Percentiles rank a stretch among this genome's conserved stretches.
Evolutionary conservation across 495 filamentous ascomycete species (phyloP).

Genomic region (Trichocladium antarcticum): DNA sequence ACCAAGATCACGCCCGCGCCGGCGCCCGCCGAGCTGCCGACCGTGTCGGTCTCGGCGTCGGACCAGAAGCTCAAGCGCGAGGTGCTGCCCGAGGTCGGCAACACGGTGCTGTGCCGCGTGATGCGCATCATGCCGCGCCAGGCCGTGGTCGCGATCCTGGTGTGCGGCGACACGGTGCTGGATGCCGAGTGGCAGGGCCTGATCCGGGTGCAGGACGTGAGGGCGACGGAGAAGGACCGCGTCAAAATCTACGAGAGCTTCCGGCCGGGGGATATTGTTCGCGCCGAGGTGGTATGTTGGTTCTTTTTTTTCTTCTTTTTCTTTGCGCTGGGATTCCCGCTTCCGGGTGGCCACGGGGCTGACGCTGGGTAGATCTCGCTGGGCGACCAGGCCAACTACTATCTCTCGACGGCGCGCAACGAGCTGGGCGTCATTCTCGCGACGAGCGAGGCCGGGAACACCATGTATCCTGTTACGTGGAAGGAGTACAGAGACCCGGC

Average conservation of each 20-base stretch:
- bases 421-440: slow-evolving; percentile 93
- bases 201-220: slow-evolving; percentile 73
- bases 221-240: slow-evolving; percentile 90
- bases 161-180: slow-evolving; percentile 53
- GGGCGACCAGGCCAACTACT: slow-evolving; percentile 90
- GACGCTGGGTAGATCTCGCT: slow-evolving; percentile 63
- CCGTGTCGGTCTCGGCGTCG: slow-evolving; percentile 27
- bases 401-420: slow-evolving; percentile 78
- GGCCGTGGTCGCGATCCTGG: slow-evolving; percentile 70
- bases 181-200: slow-evolving; percentile 53
- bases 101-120: slow-evolving; percentile 70
- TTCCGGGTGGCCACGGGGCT: not conserved
- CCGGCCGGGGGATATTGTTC: slow-evolving; percentile 83
- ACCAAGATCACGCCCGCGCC: slow-evolving; percentile 37
- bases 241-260: slow-evolving; percentile 87
- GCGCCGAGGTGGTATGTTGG: slow-evolving; percentile 66
- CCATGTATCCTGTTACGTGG: slow-evolving; percentile 89
- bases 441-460: slow-evolving; percentile 73
- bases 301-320: not conserved
- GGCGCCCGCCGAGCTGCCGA: slow-evolving; percentile 26
- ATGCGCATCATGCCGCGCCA: slow-evolving; percentile 72
- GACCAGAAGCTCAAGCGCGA: slow-evolving; percentile 45
- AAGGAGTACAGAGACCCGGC: slow-evolving; percentile 78
- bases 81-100: slow-evolving; percentile 69
- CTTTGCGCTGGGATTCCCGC: too few relatives aligned